Evolutionary conservation across 2,329 filamentous ascomycete species (phyloP), one percentile per base, ranked within the genome.

Genomic region (Calonectria henricotiae): DNA sequence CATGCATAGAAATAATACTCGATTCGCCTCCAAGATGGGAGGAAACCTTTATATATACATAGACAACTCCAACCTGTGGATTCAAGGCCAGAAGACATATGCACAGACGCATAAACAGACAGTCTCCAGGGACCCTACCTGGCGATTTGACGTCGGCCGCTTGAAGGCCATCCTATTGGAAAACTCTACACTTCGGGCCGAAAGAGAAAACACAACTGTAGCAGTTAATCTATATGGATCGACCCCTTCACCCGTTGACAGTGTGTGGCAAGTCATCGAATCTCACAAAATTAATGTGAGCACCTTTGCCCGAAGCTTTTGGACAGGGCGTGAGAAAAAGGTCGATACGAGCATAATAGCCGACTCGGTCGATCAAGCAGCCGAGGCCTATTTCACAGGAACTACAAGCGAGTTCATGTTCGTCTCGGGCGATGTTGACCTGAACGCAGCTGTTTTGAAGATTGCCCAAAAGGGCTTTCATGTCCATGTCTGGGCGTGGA

Each of bases 241-340:
- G 1, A 47, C 63, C 3, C 49, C 51, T 12, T 54, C 49, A 4
- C 63, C 49, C 4, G 49, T 60, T 17, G 51, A 65, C 8, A 60
- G 49, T 4, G 49, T 65, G 20, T 65, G 39, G 49, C 43, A 41
- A 17, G 51, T 41, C 17, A 65, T 65, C 35, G 43, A 65, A 60
- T 65, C 63, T 2, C 25, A 60, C n/a, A 47, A 60, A 8, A 20
- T 65, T 17, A 58, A 60, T 32, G 63, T 65, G n/a, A 65, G 30
- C 39, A 58, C 30, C 8, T 65, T 54, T n/a, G 25, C 25, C 11
- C 49, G 63, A 30, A 65, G 63, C 49, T 58, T 43, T 6, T 65
- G 63, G 63, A 65, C 63, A 1, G 63, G 63, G 25, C 49, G 63
- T 7, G 63, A 65, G 13, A 65, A 65, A n/a, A 32, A 58, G 32